Evolutionary conservation across 2,329 filamentous ascomycete genomes (phyloP).

Genomic region (Arachnopeziza araneosa): DNA sequence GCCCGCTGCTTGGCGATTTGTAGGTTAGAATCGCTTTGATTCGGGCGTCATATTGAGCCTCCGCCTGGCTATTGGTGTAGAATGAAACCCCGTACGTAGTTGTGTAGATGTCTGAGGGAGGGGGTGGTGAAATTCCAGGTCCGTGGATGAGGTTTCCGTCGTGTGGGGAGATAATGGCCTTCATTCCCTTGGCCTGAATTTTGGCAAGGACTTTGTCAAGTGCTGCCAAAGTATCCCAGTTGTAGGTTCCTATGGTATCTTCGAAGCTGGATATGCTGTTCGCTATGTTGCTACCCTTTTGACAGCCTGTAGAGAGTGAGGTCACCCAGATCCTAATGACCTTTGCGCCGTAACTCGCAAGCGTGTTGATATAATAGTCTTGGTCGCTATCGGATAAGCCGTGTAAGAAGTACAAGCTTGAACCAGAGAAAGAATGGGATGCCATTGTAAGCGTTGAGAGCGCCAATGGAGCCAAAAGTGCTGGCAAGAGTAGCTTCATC

Average conservation of each 20-base stretch:
- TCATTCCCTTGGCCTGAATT: background rate
- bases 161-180: background rate
- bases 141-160: background rate
- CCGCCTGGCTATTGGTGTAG: background rate
- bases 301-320: background rate
- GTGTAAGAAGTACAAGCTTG: background rate
- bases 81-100: background rate
- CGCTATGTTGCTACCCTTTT: background rate
- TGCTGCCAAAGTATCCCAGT: background rate
- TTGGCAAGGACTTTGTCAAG: background rate
- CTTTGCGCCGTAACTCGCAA: background rate
- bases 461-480: background rate
- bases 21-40: background rate
- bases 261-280: background rate
- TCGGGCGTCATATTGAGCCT: background rate
- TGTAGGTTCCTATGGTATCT: background rate
- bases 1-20: background rate
- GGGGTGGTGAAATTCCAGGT: background rate
- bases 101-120: background rate
- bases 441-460: background rate
- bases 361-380: background rate
- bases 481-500: background rate
- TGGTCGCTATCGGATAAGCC: background rate
- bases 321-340: background rate
- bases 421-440: background rate